Evolutionary conservation across 441 rosid species (phyloP), one percentile per base, ranked within the genome.

Genomic region (Gossypium davidsonii): DNA sequence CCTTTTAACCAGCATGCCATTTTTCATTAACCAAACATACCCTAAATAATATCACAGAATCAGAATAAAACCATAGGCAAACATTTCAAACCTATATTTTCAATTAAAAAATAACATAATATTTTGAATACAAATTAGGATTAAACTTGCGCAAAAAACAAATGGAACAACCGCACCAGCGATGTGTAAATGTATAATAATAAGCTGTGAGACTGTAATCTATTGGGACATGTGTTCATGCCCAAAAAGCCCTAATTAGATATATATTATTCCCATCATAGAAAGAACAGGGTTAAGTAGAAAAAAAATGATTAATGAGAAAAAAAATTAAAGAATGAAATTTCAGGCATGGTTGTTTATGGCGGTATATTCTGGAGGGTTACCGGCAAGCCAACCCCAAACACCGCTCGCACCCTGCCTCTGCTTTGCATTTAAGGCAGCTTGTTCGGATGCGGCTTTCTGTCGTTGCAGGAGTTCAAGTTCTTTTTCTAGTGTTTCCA

Each of bases 331-430:
- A 31, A 52, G 2, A 17, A 17, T 9, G 31, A 57, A 20, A 2
- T 57, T 58, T 85, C 77, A 89, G 67, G 66, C 84, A 51, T 82
- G 5, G n/a, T 57, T 81, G 0, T 87, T 85, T 5, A 23, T 68
- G 59, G 25, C 14, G 59, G 59, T 85, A 26, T 78, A 78, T 68
- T 80, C 46, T 1, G 82, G 84, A 61, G 99, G 90, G 69, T 83
- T 59, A 67, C 99, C 98, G 0, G 98, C 92, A 57, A 96, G 91
- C 99, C 99, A 96, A 67, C 97, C 92, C 99, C 99, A 96, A 69
- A 91, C 85, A 4, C 98, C 92, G 53, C 97, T 86, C 0, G 99
- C 90, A 76, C 90, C 79, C 80, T 91, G 93, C 78, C 86, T 83
- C 77, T 86, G 91, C 78, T 82, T 89, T 28, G 92, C 91, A 65